A percentile compares a stretch with the other conserved stretches of the same genome.
phyloP scores from a whole-genome alignment of 768 basidiomycete species.

The Rhizopogon roseolus region DNA sequence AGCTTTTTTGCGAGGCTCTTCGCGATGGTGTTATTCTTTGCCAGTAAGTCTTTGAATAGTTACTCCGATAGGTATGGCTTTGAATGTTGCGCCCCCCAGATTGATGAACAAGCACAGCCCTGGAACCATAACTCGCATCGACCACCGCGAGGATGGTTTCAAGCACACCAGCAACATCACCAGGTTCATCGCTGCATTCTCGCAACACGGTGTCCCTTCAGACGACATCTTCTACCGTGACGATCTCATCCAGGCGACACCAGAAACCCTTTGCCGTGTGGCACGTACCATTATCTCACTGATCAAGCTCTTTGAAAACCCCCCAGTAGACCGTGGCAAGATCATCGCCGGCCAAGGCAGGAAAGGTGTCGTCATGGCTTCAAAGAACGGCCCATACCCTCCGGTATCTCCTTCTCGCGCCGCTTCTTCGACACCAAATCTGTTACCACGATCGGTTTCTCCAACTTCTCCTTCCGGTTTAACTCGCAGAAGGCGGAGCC shows the following conservation, averaged over 20 bases:
- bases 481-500: constrained; percentile 44
- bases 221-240: constrained; percentile 66
- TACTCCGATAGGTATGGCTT: constrained; percentile 2
- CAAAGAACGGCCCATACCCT: constrained; percentile 34
- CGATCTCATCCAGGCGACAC: constrained; percentile 58
- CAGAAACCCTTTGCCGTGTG: constrained; percentile 65
- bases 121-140: constrained; percentile 53
- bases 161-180: constrained; percentile 67
- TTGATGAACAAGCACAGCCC: constrained; percentile 76
- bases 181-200: constrained; percentile 73
- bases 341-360: constrained; percentile 38
- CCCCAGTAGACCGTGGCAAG: constrained; percentile 41
- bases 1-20: constrained; percentile 68
- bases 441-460: constrained; percentile 35
- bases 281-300: constrained; percentile 71
- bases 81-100: constrained; percentile 31
- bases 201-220: constrained; percentile 56
- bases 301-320: constrained; percentile 55
- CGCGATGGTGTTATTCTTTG: constrained; percentile 85
- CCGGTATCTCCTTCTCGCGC: constrained; percentile 32
- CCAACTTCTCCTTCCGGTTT: constrained; percentile 26
- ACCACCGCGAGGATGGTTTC: constrained; percentile 63
- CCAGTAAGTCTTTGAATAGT: constrained; percentile 57
- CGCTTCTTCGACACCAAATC: constrained; percentile 61
- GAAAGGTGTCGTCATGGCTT: constrained; percentile 17